Conservation (phyloP, 2,329 filamentous ascomycete genomes). For the Rhytidhysteron rufulum region DNA sequence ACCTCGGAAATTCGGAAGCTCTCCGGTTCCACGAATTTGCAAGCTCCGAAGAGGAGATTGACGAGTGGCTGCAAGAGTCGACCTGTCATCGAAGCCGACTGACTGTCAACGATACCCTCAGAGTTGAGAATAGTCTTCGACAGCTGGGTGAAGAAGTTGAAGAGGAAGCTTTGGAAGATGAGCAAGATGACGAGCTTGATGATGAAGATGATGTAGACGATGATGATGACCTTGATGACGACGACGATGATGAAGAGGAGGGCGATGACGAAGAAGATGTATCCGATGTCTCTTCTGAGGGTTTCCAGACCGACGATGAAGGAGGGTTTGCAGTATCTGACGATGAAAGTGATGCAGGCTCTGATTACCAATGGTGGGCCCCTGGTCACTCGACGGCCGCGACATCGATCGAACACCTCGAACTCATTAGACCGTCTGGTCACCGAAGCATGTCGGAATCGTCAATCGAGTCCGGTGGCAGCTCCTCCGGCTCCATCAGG, state of each 20-base stretch:
- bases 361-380: constrained; percentile 65
- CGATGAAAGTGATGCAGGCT: constrained; percentile 61
- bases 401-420: constrained; percentile 46
- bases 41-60: constrained; percentile 76
- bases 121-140: constrained; percentile 85
- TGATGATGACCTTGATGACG: constrained; percentile 49
- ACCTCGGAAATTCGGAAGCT: constrained; percentile 51
- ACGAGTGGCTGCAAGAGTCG: constrained; percentile 84
- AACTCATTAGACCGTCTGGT: constrained; percentile 43
- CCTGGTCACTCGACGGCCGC: constrained; percentile 49
- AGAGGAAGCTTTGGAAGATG: constrained; percentile 75
- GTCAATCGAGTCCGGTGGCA: constrained; percentile 51
- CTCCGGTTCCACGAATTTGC: constrained; percentile 84
- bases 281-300: constrained; percentile 52
- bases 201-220: constrained; percentile 27
- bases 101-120: constrained; percentile 83
- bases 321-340: constrained; percentile 68
- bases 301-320: constrained; percentile 79
- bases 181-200: constrained; percentile 50
- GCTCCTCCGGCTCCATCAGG: constrained; percentile 24
- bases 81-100: constrained; percentile 64
- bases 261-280: constrained; percentile 32
- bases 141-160: constrained; percentile 85
- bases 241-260: constrained; percentile 41
- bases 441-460: constrained; percentile 50